Evolutionary conservation across 164 flowering plant species (phyloP), one percentile per base, ranked within the genome.

Genomic region (Aristolochia contorta): DNA sequence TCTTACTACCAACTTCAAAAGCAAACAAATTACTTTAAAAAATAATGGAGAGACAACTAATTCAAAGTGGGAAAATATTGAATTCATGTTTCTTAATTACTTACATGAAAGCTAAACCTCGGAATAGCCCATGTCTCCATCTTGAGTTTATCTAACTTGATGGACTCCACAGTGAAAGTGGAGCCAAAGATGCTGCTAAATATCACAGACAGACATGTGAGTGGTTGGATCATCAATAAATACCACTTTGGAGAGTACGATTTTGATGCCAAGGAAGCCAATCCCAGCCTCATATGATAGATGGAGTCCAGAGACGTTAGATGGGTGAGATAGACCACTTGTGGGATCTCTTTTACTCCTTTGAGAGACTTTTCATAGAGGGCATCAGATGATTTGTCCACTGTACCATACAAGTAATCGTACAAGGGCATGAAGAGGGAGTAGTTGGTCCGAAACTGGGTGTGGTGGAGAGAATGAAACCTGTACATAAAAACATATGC

Each of bases 71-170:
- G 7, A 19, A n/a, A n/a, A n/a, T n/a, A n/a, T n/a, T n/a, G n/a
- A n/a, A n/a, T 16, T 12, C 1, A 21, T 6, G 18, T 1, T 18
- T 6, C n/a, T 6, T 3, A 14, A n/a, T 53, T 47, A 43, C 70
- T 67, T 70, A 85, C 91, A 21, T 83, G 91, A 12, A 74, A 63
- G 24, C 25, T 64, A 55, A 67, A 85, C 66, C 75, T 82, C 16
- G 91, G 88, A 12, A 83, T 64, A 5, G 77, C 79, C 91, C 91
- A 85, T 0, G 76, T 73, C 60, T 83, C 85, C 53, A 79, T 54
- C 22, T 74, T 80, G 27, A 83, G 74, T 20, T 77, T 57, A 37
- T 74, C 60, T 47, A 83, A 67, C 54, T 22, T 47, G 58, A 78
- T 82, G 53, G 78, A 74, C 71, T 85, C 91, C 12, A 79, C 69